These are phyloP conservation scores for Exserohilum rostratum DNA, from an alignment of 2,329 filamentous ascomycete species.

Conservation along the genomic window DNA sequence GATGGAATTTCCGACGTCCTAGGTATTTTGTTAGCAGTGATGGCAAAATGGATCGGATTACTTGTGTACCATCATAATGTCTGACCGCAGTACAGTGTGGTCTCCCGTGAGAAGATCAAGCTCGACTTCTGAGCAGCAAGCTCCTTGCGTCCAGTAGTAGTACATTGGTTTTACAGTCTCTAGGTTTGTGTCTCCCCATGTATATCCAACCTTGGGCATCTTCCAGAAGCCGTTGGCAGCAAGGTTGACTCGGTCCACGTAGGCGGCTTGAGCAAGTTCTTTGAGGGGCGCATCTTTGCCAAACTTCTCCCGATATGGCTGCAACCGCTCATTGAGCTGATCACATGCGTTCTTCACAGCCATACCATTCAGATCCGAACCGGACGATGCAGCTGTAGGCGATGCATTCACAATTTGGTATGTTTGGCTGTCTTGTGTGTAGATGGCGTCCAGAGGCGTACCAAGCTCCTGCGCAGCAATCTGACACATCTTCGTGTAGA, in stretches of 20 bases:
- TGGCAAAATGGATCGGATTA: background rate
- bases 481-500: slow-evolving; percentile 96
- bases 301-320: slow-evolving; percentile 82
- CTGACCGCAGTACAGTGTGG: slow-evolving; percentile 84
- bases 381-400: slow-evolving; percentile 88
- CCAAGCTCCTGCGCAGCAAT: slow-evolving; percentile 87
- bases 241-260: slow-evolving; percentile 93
- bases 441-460: slow-evolving; percentile 81
- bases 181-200: slow-evolving; percentile 66
- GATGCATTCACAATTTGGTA: slow-evolving; percentile 88
- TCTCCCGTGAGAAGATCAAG: slow-evolving; percentile 90
- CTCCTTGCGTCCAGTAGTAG: slow-evolving; percentile 93
- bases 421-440: slow-evolving; percentile 89
- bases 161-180: slow-evolving; percentile 70
- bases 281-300: slow-evolving; percentile 80
- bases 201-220: slow-evolving; percentile 93
- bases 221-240: slow-evolving; percentile 97
- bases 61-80: slow-evolving; percentile 86
- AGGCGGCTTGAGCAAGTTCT: slow-evolving; percentile 84
- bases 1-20: slow-evolving; percentile 79
- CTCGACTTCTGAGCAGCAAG: slow-evolving; percentile 86
- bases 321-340: slow-evolving; percentile 84
- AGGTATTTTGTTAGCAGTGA: slow-evolving; percentile 1
- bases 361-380: slow-evolving; percentile 92
- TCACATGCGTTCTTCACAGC: slow-evolving; percentile 90